Evolutionary conservation across 441 rosid genomes (phyloP), one percentile per base, ranked within the genome.

Genomic region (Manihot esculenta): DNA sequence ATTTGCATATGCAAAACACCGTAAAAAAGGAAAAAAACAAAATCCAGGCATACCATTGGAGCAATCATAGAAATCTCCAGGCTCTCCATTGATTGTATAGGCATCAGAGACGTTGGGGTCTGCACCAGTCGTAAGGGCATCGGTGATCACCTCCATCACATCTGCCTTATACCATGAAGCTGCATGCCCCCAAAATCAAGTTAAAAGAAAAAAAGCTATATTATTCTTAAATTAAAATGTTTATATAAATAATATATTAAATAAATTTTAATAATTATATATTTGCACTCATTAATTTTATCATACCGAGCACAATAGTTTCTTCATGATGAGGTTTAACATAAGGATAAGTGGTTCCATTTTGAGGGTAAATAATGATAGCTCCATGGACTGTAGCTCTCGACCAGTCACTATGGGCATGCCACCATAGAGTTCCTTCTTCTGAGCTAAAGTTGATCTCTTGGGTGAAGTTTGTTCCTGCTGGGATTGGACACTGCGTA

Each of bases 371-470:
- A 42, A 78, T 17, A 63, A 77, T 23, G 20, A 77, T 57, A 68
- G 74, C 71, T 5, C 80, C 74, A 23, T 77, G 77, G 18, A 77
- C 64, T 0, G 77, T 77, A 45, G 80, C 80, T 69, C 80, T 11
- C 0, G 72, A 20, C 77, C 80, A 77, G 21, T 74, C 78, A 27
- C 69, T 78, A 18, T 75, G 76, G 1, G 80, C 80, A 44, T 77
- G 80, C 80, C 80, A 77, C 77, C 80, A 73, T 1, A 77, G 63
- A 9, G 80, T 74, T 60, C 81, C 81, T 71, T 78, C 82, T 35
- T 78, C 76, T 35, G 41, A 35, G 41, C 41, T 35, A 35, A 35
- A 35, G 5, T 35, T 35, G 2, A 78, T 20, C 41, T 78, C 71
- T 1, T 75, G 50, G 0, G 73, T 69, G 51, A 78, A 75, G 49